A percentile compares a stretch with the other conserved stretches of the same genome.
Conservation (phyloP, 2,329 filamentous ascomycete species). For the Thermochaetoides dissita region DNA sequence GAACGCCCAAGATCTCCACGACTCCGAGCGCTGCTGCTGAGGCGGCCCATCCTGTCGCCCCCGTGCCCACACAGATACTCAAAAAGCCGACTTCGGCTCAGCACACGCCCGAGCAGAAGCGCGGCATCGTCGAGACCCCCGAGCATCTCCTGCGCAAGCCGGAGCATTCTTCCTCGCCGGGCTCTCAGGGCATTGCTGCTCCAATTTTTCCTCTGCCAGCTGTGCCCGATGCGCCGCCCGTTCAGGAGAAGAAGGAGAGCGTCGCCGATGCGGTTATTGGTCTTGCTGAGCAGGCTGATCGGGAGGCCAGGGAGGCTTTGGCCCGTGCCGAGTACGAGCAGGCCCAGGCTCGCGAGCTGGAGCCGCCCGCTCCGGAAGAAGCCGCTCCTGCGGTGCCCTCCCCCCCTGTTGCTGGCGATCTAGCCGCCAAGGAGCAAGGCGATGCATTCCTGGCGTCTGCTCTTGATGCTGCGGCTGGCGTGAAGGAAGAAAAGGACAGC, state of each 20-base stretch:
- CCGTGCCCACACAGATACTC: constrained; percentile 31
- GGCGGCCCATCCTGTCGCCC: constrained; percentile 16
- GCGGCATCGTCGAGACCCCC: constrained; percentile 31
- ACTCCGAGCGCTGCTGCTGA: constrained; percentile 19
- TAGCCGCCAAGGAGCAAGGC: constrained; percentile 34
- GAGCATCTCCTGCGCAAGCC: constrained; percentile 24
- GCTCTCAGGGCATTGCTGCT: constrained; percentile 8
- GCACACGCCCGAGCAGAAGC: constrained; percentile 28
- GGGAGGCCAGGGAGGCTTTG: constrained; percentile 50
- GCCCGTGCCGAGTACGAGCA: constrained; percentile 39
- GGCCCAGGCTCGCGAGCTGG: constrained; percentile 25
- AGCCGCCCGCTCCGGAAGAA: constrained; percentile 32
- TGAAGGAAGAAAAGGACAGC: constrained; percentile 20
- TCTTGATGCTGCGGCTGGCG: constrained; percentile 15
- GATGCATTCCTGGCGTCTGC: constrained; percentile 38
- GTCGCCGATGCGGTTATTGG: constrained; percentile 57
- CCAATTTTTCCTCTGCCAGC: too few species aligned
- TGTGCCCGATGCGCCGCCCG: constrained; percentile 2
- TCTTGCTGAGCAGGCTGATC: constrained; percentile 40
- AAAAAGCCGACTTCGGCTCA: constrained; percentile 34
- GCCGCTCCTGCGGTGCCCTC: constrained; percentile 29
- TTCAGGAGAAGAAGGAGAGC: constrained; percentile 39
- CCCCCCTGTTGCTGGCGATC: neutral
- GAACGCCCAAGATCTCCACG: constrained; percentile 27
- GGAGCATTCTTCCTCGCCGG: constrained; percentile 19